Evolutionary conservation across 2,329 filamentous ascomycete species (phyloP), one percentile per base, ranked within the genome.

Genomic region (Aureobasidium vineae): DNA sequence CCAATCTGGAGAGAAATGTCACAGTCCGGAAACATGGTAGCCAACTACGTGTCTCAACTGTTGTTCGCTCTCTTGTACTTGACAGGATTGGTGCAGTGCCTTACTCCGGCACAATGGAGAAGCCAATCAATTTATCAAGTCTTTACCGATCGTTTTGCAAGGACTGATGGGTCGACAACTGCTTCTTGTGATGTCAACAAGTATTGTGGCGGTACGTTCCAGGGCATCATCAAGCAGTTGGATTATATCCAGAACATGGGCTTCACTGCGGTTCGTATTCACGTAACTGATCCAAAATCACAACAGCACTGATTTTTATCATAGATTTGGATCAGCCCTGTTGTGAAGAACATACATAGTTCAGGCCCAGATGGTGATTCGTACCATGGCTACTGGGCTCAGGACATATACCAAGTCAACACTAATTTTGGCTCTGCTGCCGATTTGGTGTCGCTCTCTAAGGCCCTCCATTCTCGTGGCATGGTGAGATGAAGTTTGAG

Each of bases 191-290:
- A 57, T 3, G 68, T 72, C 19, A 66, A 72, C 3, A 63, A 74
- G 26, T 88, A 87, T 74, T 89, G 87, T 70, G 85, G 85, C 43
- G 87, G 87, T 19, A 85, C 83, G 0, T 89, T 84, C 72, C 75
- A 78, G 65, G 87, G 87, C 10, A 79, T 89, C 36, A 79, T 83
- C 69, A 80, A 83, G 67, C 81, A 85, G 69, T 80, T 88, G 45
- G 86, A 88, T 73, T 88, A 88, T 73, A 87, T 88, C 73, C 80
- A 85, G 71, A 80, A 81, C 47, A 84, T 87, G 82, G 85, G 84
- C 33, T 86, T 86, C 68, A 83, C 83, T 64, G 84, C 84, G 45
- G 77, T 86, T 71, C 71, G 84, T 72, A 36, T 79, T 77, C 67
- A 21, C 6, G 1, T 19, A 33, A 15, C 36, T 16, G 10, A 10